Base-by-base conservation (phyloP, 306 rosid genomes). In the Inga leiocalycina region DNA sequence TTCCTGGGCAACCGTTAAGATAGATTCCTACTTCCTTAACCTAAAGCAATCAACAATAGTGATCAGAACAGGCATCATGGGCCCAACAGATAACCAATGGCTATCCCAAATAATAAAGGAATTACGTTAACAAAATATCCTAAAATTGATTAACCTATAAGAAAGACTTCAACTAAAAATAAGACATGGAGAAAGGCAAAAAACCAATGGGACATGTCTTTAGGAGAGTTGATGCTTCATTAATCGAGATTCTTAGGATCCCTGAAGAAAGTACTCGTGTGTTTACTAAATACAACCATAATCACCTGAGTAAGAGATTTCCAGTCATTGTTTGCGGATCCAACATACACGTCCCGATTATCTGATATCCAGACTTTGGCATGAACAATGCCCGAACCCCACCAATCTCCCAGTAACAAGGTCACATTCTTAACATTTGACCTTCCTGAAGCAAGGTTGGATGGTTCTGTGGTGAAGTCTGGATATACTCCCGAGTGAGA, bases 261-360 rank as follows among this genome's bases (percentile, higher is more conserved):
- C 65, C 62, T 51, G 3, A 24, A 84, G 39, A 16, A 11, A 19
- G 32, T 52, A 35, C 13, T 19, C 24, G 59, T n/a, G 8, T 6
- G 37, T 37, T 41, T 68, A 51, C 79, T 54, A 72, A 72, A n/a
- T 59, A 48, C 22, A 11, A 83, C 57, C 56, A 80, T 54, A 83
- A 57, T 65, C 84, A 90, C 99, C 91, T 93, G 99, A 16, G 99
- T 90, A 13, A 96, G 97, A 82, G 98, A 91, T 83, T 96, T 96
- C 99, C 99, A 96, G 74, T 96, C 99, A 87, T 93, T 92, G 83
- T 96, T 96, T 49, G 97, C 98, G 61, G 99, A 96, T 22, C 99
- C 99, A 85, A 96, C 90, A 78, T 96, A 93, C 1, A 92, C 89
- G 83, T 91, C 89, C 71, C 71, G 88, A 19, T 76, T 84, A 90